phyloP scores from a whole-genome alignment of 805 yeast genomes.

The Lachancea cidri region DNA sequence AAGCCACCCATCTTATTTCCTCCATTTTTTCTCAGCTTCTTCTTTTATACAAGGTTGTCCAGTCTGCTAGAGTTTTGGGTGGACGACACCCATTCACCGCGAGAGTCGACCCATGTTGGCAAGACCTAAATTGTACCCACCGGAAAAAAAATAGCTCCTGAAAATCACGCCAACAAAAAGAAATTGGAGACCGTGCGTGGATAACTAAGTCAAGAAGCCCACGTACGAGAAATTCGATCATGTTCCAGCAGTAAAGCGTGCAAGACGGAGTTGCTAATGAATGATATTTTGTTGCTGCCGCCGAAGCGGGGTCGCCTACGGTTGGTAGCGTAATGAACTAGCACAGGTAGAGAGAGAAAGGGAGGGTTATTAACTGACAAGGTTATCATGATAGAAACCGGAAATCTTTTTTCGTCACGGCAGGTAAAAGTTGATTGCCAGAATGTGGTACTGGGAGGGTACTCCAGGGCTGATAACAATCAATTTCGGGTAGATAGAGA shows the following conservation, averaged over 20 bases:
- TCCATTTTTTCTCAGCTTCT: background rate
- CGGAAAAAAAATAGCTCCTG: background rate
- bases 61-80: background rate
- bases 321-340: background rate
- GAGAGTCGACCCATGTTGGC: background rate
- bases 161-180: background rate
- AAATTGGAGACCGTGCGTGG: background rate
- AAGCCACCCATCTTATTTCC: background rate
- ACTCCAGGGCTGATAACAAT: background rate
- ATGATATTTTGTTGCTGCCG: background rate
- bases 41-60: background rate
- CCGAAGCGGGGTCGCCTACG: background rate
- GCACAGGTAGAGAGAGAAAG: background rate
- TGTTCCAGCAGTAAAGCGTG: background rate
- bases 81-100: background rate
- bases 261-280: background rate
- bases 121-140: background rate
- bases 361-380: too few species aligned
- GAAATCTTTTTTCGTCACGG: too few species aligned
- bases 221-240: background rate
- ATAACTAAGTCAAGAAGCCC: background rate
- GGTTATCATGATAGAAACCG: too few species aligned
- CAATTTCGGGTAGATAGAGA: background rate
- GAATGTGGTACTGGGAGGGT: too few species aligned
- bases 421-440: too few species aligned